Evolutionary conservation across 352 stramenopile species (phyloP), one percentile per base, ranked within the genome.

Genomic region (Blastocystis sp.): DNA sequence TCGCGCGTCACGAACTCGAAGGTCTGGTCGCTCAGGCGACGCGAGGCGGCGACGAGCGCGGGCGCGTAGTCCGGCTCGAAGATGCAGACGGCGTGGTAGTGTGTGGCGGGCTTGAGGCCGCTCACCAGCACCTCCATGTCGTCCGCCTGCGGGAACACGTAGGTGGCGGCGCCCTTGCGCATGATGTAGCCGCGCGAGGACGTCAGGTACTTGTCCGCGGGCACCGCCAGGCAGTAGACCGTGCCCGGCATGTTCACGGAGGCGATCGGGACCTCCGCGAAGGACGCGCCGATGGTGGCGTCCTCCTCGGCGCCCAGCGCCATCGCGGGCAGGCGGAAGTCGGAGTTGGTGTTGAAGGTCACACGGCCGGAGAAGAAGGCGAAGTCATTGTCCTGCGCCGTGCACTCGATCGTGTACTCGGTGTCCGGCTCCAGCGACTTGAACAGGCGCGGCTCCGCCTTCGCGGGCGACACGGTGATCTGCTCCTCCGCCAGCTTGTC

Each of bases 361-460:
- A 62, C 40, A 0, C 10, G 19, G 48, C 74, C 74, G 17, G 45
- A 21, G 21, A 84, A 4, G 7, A 28, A 28, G 1, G n/a, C 60
- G n/a, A 84, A 67, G 21, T 84, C 74, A 28, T 59, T 14, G 34
- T 84, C 74, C 40, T 69, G 69, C 0, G 53, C 74, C 48, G 21
- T 2, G 45, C 74, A 84, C 10, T 67, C 74, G 52, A 84, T 84
- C 2, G 56, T 69, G 53, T 84, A 84, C 2, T 84, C 74, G 11
- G 74, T 84, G 34, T 84, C 74, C 17, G 74, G 74, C 10, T 66
- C 28, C 59, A 84, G 74, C 65, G 52, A 69, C 74, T 84, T 84
- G 61, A 84, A 84, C 60, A 84, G 53, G 48, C 14, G 5, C 48
- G 48, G 5, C 48, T 56, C 48, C 48, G 48, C 14, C 17, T 84